Conservation (phyloP, 257 asterid species). For the Ophiorrhiza pumila region DNA sequence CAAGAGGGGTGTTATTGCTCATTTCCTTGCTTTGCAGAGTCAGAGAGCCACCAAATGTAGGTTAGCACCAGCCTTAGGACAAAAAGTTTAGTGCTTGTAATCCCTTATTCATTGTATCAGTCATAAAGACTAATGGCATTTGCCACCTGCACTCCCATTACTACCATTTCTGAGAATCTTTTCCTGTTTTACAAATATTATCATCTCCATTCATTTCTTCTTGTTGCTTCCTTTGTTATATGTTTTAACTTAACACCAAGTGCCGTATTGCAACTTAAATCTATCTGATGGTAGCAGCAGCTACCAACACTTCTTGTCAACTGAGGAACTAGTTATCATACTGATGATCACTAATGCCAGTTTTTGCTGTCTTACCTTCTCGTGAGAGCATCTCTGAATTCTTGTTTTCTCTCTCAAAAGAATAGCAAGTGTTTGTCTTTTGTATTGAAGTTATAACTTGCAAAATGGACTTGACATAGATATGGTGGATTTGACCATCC, state of each 20-base stretch:
- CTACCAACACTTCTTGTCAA: neutral
- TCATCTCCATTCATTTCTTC: neutral
- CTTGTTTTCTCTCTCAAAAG: neutral
- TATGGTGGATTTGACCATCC: neutral
- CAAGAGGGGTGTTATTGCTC: too few relatives aligned
- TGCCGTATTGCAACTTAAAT: neutral
- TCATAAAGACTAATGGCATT: too few relatives aligned
- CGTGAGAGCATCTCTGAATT: neutral
- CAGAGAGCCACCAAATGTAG: neutral
- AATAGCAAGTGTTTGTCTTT: neutral
- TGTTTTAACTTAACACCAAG: neutral
- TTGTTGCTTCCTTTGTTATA: neutral
- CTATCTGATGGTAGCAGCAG: neutral
- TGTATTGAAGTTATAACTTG: neutral
- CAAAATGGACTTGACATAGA: neutral
- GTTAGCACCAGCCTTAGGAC: neutral
- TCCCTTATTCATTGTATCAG: neutral
- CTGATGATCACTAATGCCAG: neutral
- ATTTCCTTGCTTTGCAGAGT: neutral
- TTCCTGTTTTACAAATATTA: too few relatives aligned
- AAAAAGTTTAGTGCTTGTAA: neutral
- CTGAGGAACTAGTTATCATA: too few relatives aligned
- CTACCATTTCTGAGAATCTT: neutral
- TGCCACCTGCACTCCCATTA: neutral
- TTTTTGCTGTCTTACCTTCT: neutral